A percentile compares a stretch with the other conserved stretches of the same genome.
Evolutionary conservation across 495 filamentous ascomycete species (phyloP).

Genomic region (Trichoderma virens): DNA sequence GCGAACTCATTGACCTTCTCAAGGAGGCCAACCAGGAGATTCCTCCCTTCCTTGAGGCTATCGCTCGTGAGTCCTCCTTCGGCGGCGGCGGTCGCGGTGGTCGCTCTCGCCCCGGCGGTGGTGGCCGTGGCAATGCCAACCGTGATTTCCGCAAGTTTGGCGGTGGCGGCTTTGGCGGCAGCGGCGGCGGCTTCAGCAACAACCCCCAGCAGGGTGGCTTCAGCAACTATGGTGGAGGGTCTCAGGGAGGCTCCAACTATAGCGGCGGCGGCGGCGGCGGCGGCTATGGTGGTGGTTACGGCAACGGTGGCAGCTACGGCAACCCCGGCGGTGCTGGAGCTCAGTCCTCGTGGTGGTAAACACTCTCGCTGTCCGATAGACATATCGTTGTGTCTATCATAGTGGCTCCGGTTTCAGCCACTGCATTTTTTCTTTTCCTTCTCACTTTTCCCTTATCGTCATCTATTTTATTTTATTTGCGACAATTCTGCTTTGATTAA

Average conservation of each 20-base stretch:
- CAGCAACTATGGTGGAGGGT: conserved; percentile 11
- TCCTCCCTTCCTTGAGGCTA: conserved; percentile 86
- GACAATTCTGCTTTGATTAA: conserved; percentile 10
- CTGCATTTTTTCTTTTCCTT: conserved; percentile 11
- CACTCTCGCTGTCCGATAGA: neutral
- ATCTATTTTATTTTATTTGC: neutral
- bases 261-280: conserved; percentile 17
- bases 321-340: conserved; percentile 78
- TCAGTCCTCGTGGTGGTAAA: conserved; percentile 95
- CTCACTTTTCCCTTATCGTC: conserved; percentile 18
- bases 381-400: conserved; percentile 17
- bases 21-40: conserved; percentile 98
- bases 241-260: conserved; percentile 14
- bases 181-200: conserved; percentile 33
- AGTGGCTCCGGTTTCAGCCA: conserved; percentile 17
- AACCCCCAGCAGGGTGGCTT: conserved; percentile 26
- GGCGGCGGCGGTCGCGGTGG: conserved; percentile 66
- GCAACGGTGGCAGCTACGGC: conserved; percentile 59
- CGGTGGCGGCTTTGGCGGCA: conserved; percentile 47
- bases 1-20: conserved; percentile 88
- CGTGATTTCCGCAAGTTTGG: conserved; percentile 86
- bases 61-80: conserved; percentile 85
- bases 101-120: conserved; percentile 46
- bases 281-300: conserved; percentile 30
- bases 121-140: conserved; percentile 57